Percentiles rank a stretch among this genome's conserved stretches.
Evolutionary conservation across 2,329 filamentous ascomycete genomes (phyloP).

Genomic region (Stromatinia cepivora): DNA sequence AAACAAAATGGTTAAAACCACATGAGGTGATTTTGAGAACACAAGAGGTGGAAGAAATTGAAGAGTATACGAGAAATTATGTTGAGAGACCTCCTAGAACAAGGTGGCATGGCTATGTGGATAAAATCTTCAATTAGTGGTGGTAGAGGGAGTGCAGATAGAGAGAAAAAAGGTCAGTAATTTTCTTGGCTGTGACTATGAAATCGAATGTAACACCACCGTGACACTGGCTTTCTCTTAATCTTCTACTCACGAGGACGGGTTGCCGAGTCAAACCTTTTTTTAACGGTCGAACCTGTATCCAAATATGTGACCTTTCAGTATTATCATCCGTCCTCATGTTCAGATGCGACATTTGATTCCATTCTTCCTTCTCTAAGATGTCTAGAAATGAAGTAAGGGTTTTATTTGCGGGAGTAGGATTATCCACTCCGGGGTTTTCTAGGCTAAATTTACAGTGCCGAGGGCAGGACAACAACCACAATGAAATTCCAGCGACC

Average conservation of each 20-base stretch:
- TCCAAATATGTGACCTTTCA: too few relatives aligned
- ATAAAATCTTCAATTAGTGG: constrained; percentile 32
- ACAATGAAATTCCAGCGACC: background rate
- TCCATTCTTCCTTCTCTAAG: too few relatives aligned
- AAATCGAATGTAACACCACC: too few relatives aligned
- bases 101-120: constrained; percentile 32
- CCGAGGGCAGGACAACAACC: background rate
- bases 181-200: background rate
- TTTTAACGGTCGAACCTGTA: too few relatives aligned
- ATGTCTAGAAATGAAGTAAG: background rate
- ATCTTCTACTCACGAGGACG: too few relatives aligned
- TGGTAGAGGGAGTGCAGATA: background rate
- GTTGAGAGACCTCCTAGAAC: constrained; percentile 41
- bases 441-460: background rate
- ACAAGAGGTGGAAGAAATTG: constrained; percentile 59
- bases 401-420: background rate
- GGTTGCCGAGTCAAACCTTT: too few relatives aligned
- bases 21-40: constrained; percentile 55
- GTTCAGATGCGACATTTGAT: too few relatives aligned
- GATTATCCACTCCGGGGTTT: background rate
- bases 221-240: too few relatives aligned
- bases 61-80: constrained; percentile 58
- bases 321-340: too few relatives aligned
- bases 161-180: background rate
- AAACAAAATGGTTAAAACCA: constrained; percentile 53